Base-by-base conservation (phyloP, 257 asterid genomes). In the Verbascum thapsus region DNA sequence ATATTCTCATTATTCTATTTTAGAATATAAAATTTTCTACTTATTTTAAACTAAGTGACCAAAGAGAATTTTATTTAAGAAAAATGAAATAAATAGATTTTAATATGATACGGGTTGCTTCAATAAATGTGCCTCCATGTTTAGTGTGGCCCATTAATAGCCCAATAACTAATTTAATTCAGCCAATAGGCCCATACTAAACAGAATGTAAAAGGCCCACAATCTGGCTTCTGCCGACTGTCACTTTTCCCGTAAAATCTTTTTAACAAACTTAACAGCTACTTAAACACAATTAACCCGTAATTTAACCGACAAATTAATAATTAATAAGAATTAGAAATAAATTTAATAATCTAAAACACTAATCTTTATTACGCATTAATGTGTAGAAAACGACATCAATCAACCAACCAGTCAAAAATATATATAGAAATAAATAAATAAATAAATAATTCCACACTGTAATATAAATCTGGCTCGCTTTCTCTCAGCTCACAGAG, bases 311-410 rank as follows among this genome's bases (percentile, higher is more conserved):
- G 39, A 55, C 61, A 26, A 7, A 51, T 42, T 23, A 39, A 15
- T 1, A 50, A 37, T 38, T 20, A 49, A 49, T 1, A 22, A 1
- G 3, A 22, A 52, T 52, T 54, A 54, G 20, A 51, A 53, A 13
- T 12, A n/a, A 32, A 8, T 10, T 9, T 0, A 52, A 52, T 26
- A 22, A 53, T 10, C 8, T 15, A 7, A 26, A 11, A 38, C 15
- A 8, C n/a, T 10, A 19, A 45, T 20, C 16, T 50, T 42, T 34
- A 16, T 4, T 3, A 12, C 45, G 12, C 40, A 11, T 42, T 72
- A 51, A 60, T 13, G 53, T 47, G n/a, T 3, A 9, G 64, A 63
- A 66, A 66, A 75, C 34, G 71, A 75, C 71, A 53, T 40, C 32
- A 49, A 50, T 8, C 0, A 32, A 53, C 9, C 18, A 57, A n/a